These are phyloP conservation scores for Benincasa hispida DNA, from an alignment of 306 rosid species.

Conservation along the genomic window DNA sequence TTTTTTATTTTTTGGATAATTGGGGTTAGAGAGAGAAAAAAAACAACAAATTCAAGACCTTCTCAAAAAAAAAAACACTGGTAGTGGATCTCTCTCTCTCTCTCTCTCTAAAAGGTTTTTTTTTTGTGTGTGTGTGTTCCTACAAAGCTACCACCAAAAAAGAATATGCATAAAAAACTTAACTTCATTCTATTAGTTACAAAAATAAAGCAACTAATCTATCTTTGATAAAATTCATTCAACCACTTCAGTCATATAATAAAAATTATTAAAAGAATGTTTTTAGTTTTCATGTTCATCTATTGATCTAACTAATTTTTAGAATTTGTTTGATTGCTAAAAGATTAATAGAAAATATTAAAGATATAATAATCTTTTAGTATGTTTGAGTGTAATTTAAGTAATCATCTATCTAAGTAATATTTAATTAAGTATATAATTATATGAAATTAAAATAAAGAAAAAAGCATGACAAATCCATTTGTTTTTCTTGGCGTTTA, in stretches of 20 bases:
- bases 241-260: background rate
- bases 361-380: too few relatives aligned
- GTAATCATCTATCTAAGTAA: background rate
- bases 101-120: background rate
- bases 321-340: background rate
- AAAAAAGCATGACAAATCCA: background rate
- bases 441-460: background rate
- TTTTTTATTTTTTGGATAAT: background rate
- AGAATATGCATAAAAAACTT: background rate
- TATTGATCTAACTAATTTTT: background rate
- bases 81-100: background rate
- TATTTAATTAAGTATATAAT: background rate
- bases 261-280: background rate
- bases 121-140: background rate
- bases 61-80: background rate
- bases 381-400: background rate
- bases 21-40: background rate
- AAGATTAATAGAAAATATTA: background rate
- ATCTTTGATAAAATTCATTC: background rate
- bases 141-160: conserved; percentile 1
- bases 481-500: background rate
- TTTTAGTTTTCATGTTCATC: background rate
- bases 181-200: background rate
- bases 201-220: background rate
- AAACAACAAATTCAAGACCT: background rate